Percentiles rank a stretch among this genome's conserved stretches.
phyloP scores from a whole-genome alignment of 305 asterid species.

The Fraxinus dipetala region DNA sequence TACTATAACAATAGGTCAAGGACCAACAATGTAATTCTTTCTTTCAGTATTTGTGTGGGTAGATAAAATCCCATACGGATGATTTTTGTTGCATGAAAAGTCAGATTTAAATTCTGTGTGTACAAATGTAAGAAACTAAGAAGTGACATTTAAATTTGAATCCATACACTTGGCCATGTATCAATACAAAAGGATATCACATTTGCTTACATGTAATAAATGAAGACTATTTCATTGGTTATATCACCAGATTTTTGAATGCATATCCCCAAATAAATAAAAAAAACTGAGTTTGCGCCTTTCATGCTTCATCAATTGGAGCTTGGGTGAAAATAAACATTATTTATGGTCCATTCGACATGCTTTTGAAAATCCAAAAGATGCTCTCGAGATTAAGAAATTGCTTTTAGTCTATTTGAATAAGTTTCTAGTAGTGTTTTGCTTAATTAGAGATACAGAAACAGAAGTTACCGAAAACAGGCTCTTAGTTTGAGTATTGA shows the following conservation, averaged over 20 bases:
- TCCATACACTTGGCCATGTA: not conserved
- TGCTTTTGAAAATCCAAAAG: not conserved
- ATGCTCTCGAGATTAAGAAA: not conserved
- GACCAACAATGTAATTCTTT: not conserved
- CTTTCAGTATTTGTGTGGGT: not conserved
- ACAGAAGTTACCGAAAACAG: not conserved
- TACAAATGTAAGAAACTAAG: not conserved
- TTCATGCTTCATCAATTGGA: not conserved
- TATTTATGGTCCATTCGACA: not conserved
- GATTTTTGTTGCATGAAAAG: conserved; percentile 22
- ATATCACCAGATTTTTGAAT: not conserved
- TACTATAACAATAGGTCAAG: not conserved
- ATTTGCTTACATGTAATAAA: conserved; percentile 8
- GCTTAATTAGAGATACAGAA: too few species aligned
- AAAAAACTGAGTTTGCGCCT: not conserved
- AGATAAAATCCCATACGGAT: conserved; percentile 12
- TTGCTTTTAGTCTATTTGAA: too few species aligned
- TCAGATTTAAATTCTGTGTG: conserved; percentile 9
- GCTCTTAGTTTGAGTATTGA: not conserved
- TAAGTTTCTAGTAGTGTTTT: too few species aligned
- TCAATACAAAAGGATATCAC: not conserved
- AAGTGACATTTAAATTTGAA: not conserved
- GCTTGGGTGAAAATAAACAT: not conserved
- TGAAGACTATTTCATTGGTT: not conserved
- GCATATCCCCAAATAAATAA: not conserved